These are phyloP conservation scores for Handroanthus guayacan DNA, from an alignment of 257 asterid genomes.

Conservation along the genomic window DNA sequence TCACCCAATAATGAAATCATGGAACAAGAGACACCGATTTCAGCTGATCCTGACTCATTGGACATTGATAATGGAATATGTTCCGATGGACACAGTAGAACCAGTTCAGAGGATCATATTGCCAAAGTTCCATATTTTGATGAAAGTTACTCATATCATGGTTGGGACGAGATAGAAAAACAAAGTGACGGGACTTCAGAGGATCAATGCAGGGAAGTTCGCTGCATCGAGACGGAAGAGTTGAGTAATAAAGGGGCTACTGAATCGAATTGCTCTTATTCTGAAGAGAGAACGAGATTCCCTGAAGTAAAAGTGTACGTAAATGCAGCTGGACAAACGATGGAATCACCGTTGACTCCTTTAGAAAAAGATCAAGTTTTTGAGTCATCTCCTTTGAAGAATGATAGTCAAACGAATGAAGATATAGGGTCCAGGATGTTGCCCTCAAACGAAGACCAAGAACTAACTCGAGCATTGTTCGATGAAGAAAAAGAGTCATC, in stretches of 20 bases:
- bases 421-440: slow-evolving; percentile 31
- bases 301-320: slow-evolving; percentile 31
- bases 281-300: slow-evolving; percentile 42
- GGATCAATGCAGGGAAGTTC: slow-evolving; percentile 83
- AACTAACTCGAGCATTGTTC: slow-evolving; percentile 24
- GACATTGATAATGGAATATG: slow-evolving; percentile 53
- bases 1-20: slow-evolving; percentile 35
- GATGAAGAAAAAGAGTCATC: slow-evolving; percentile 33
- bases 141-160: slow-evolving; percentile 63
- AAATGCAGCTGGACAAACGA: slow-evolving; percentile 30
- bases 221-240: slow-evolving; percentile 72
- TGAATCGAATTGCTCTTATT: slow-evolving; percentile 35
- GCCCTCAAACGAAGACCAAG: slow-evolving; percentile 39
- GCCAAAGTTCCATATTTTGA: slow-evolving; percentile 62
- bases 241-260: slow-evolving; percentile 40
- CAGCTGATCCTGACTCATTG: slow-evolving; percentile 52
- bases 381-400: slow-evolving; percentile 37
- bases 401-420: slow-evolving; percentile 43
- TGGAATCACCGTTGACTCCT: slow-evolving; percentile 40
- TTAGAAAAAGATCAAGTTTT: slow-evolving; percentile 34
- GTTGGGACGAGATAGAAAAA: slow-evolving; percentile 84
- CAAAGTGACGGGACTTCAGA: slow-evolving; percentile 71
- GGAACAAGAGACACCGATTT: slow-evolving; percentile 48
- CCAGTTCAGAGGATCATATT: slow-evolving; percentile 68
- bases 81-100: slow-evolving; percentile 68